These are phyloP conservation scores for Prunus salicina DNA, from an alignment of 306 rosid species.

Conservation along the genomic window DNA sequence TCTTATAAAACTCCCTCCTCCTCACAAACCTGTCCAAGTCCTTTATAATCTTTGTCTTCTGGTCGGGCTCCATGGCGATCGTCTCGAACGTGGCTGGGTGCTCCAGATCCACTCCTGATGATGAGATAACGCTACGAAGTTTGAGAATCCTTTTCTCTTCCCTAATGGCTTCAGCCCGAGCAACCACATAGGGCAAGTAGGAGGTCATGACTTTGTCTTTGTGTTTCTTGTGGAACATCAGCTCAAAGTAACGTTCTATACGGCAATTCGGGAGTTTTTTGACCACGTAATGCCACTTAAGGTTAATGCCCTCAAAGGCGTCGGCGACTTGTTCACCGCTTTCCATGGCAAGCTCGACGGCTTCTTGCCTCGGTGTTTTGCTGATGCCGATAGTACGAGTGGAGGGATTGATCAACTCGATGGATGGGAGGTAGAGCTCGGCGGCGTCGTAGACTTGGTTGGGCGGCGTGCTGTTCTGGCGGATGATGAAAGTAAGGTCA, in stretches of 20 bases:
- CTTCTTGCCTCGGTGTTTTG: constrained; percentile 26
- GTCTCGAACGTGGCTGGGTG: constrained; percentile 44
- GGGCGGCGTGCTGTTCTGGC: not conserved
- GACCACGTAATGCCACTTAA: too few relatives aligned
- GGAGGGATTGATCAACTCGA: constrained; percentile 6
- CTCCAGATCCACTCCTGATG: constrained; percentile 14
- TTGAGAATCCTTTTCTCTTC: constrained; percentile 21
- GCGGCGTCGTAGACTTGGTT: constrained; percentile 44
- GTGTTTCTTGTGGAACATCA: constrained; percentile 25
- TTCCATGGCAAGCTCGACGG: constrained; percentile 14
- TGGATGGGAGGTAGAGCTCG: constrained; percentile 31
- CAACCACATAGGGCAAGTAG: constrained; percentile 27
- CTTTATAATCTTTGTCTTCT: constrained; percentile 10
- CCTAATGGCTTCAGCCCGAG: constrained; percentile 15
- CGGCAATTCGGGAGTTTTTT: too few relatives aligned
- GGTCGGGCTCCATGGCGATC: constrained; percentile 33
- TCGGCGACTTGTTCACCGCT: constrained; percentile 26
- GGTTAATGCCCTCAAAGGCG: not conserved
- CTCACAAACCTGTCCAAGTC: too few relatives aligned
- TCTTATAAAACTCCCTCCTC: too few relatives aligned
- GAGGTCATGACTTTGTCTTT: constrained; percentile 21
- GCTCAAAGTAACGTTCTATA: constrained; percentile 3
- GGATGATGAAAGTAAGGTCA: too few relatives aligned
- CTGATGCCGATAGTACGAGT: constrained; percentile 1
- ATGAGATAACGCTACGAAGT: constrained; percentile 3